phyloP scores from a whole-genome alignment of 2,329 filamentous ascomycete species.

The Cladophialophora chaetospira region DNA sequence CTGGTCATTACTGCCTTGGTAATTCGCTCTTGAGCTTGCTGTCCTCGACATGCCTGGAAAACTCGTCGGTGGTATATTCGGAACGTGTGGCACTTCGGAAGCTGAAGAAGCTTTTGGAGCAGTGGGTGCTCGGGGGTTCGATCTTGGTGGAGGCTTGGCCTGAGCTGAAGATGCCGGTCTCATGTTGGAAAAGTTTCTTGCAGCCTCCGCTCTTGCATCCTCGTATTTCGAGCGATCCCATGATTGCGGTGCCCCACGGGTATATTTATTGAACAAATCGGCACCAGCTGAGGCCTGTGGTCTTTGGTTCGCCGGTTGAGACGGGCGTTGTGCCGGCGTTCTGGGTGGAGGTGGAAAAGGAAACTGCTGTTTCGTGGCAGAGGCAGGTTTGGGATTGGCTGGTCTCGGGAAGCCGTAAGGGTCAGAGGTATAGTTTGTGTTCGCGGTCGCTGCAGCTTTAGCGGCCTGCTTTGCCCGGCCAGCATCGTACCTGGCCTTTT shows the following conservation, averaged over 20 bases:
- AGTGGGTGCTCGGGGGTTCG: constrained; percentile 27
- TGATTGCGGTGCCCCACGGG: constrained; percentile 28
- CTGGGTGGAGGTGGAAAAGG: constrained; percentile 29
- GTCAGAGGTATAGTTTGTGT: constrained; percentile 17
- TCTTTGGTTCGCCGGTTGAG: constrained; percentile 19
- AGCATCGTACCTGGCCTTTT: constrained; percentile 64
- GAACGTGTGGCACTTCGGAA: constrained; percentile 37
- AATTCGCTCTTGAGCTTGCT: constrained; percentile 55
- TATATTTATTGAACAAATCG: constrained; percentile 32
- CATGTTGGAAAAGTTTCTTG: constrained; percentile 31
- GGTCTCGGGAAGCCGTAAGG: constrained; percentile 26
- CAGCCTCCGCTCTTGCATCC: constrained; percentile 29
- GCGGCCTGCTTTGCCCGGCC: constrained; percentile 47
- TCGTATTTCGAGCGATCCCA: constrained; percentile 32
- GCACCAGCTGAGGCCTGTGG: constrained; percentile 27
- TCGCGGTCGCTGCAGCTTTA: constrained; percentile 20
- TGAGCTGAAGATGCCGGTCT: constrained; percentile 17
- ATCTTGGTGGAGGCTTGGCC: constrained; percentile 26
- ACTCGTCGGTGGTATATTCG: constrained; percentile 35
- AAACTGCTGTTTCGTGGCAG: constrained; percentile 20
- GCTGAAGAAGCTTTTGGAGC: constrained; percentile 25
- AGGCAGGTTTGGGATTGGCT: constrained; percentile 10
- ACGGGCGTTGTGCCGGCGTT: constrained; percentile 10
- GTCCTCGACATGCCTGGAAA: constrained; percentile 41
- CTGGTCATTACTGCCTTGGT: constrained; percentile 62